Conservation (phyloP, 495 filamentous ascomycete genomes). For the Talaromyces trachyspermus region DNA sequence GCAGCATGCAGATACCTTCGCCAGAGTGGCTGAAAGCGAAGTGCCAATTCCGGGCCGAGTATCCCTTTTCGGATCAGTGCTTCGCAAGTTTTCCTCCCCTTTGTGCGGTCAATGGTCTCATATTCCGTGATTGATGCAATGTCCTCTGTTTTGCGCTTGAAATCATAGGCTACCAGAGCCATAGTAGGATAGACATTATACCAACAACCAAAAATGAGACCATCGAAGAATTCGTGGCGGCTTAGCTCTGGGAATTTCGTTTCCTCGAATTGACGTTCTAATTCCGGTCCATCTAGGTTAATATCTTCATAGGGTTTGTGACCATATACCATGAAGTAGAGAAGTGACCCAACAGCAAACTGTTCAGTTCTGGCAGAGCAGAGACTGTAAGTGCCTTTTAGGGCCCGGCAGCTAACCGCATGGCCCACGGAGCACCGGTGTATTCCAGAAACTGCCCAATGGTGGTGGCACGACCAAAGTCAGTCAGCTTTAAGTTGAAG, state of each 20-base stretch:
- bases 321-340: slow-evolving; percentile 25
- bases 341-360: slow-evolving; percentile 21
- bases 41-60: slow-evolving; percentile 16
- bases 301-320: slow-evolving; percentile 25
- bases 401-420: slow-evolving; percentile 15
- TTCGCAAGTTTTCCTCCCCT: slow-evolving; percentile 16
- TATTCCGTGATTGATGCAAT: slow-evolving; percentile 13
- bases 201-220: slow-evolving; percentile 20
- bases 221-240: slow-evolving; percentile 16
- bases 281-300: slow-evolving; percentile 15
- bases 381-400: slow-evolving; percentile 17
- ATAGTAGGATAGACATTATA: slow-evolving; percentile 21
- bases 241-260: slow-evolving; percentile 18
- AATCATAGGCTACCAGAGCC: slow-evolving; percentile 17
- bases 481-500: slow-evolving; percentile 19
- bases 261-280: slow-evolving; percentile 18
- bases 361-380: slow-evolving; percentile 23
- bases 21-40: slow-evolving; percentile 18
- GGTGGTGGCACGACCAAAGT: slow-evolving; percentile 18
- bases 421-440: slow-evolving; percentile 14
- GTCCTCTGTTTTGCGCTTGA: slow-evolving; percentile 17
- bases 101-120: slow-evolving; percentile 14
- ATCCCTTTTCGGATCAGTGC: slow-evolving; percentile 15
- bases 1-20: slow-evolving; percentile 15
- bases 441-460: slow-evolving; percentile 18